A percentile compares a stretch with the other conserved stretches of the same genome.
These are phyloP conservation scores for Camelina laxa DNA, from an alignment of 345 rosid genomes.

Conservation along the genomic window DNA sequence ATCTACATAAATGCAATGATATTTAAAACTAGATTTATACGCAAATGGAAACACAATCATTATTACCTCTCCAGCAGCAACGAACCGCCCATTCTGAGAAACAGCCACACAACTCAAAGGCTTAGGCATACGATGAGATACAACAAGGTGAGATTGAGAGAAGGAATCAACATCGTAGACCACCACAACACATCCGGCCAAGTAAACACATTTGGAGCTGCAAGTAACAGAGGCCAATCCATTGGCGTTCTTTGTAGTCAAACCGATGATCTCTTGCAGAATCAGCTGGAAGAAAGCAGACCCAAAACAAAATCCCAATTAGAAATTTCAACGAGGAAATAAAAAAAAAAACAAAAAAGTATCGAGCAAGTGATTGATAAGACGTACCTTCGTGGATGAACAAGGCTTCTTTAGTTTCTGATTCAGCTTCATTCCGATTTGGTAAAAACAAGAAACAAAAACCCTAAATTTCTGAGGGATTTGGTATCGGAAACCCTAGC, in stretches of 20 bases:
- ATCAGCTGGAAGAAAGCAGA: constrained; percentile 47
- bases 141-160: constrained; percentile 67
- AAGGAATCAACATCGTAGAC: constrained; percentile 57
- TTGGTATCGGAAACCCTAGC: constrained; percentile 35
- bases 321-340: neutral
- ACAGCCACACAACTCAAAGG: constrained; percentile 69
- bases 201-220: constrained; percentile 57
- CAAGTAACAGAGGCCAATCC: constrained; percentile 64
- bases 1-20: neutral
- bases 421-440: constrained; percentile 51
- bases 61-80: constrained; percentile 80
- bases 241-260: constrained; percentile 64
- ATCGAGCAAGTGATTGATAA: constrained; percentile 25
- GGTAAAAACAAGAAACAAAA: neutral
- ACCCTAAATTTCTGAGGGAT: constrained; percentile 5
- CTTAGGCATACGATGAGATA: constrained; percentile 66
- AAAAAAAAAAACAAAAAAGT: neutral
- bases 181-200: constrained; percentile 84
- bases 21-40: neutral
- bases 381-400: constrained; percentile 57
- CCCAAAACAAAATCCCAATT: neutral
- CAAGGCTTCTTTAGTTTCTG: constrained; percentile 59
- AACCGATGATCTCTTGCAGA: constrained; percentile 70
- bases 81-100: constrained; percentile 63
- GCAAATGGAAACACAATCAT: neutral